Base-by-base conservation (phyloP, 2,329 filamentous ascomycete species). In the Laburnicola sp. region DNA sequence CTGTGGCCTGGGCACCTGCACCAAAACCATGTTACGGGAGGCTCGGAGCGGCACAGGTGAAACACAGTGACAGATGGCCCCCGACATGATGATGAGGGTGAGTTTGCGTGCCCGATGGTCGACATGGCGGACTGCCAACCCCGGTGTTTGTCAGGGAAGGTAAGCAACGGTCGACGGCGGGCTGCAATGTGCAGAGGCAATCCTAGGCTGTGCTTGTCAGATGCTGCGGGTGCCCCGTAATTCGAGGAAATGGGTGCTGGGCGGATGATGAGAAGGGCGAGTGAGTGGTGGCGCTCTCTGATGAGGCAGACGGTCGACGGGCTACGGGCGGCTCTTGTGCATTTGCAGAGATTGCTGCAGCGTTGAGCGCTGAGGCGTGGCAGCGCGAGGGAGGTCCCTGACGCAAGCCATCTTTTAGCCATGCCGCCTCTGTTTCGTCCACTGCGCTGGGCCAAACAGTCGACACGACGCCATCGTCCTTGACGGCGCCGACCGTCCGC, bases 121-220 rank as follows among this genome's bases (percentile, higher is more conserved):
- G 25, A 9, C 37, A 28, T n/a, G 21, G 22, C 11, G 28, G 6
- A 35, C 22, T 25, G 23, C 41, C 41, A 45, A 50, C 48, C 42
- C 42, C 48, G 41, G 46, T 42, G 45, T 45, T 36, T 31, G 46
- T 42, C 41, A 52, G 32, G 45, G 50, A 48, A 37, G 50, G 31
- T 41, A 32, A 48, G 41, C 43, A 45, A 37, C 30, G 32, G 41
- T 16, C 16, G 28, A 43, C 40, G 26, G 40, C 34, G 22, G 45
- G 36, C 37, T 27, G 53, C 53, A 48, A 50, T 34, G 34, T 45
- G 56, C 36, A 50, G 51, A 27, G 39, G 38, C 46, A 64, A 62
- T 68, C 61, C 21, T 67, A 65, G 59, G 56, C 60, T 56, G 39
- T 46, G 46, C 51, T 53, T 57, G 56, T 57, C 50, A 57, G 50